Evolutionary conservation across 768 basidiomycete species (phyloP).

Genomic region (Tricholoma flavovirens): DNA sequence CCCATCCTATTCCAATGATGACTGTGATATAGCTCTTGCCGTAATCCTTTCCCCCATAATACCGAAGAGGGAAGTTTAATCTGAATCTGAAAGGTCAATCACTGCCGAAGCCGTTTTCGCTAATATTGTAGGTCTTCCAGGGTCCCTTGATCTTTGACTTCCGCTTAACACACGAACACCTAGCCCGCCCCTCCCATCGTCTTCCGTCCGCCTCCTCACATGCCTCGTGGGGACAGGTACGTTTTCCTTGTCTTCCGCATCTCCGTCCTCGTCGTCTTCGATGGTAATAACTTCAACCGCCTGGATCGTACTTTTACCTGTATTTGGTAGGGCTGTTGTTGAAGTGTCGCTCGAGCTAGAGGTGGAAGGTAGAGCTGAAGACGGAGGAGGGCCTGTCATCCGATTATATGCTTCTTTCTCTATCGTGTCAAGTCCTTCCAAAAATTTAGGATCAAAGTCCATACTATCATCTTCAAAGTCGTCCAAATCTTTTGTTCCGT

Average conservation of each 20-base stretch:
- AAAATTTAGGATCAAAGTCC: conserved; percentile 25
- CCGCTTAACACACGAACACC: background rate
- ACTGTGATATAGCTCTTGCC: background rate
- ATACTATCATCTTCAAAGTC: conserved; percentile 14
- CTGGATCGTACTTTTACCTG: background rate
- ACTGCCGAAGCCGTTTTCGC: conserved; percentile 34
- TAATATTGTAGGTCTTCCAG: conserved; percentile 15
- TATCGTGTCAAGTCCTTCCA: conserved; percentile 24
- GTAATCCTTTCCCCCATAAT: background rate
- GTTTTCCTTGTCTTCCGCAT: conserved; percentile 62
- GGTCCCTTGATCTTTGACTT: conserved; percentile 6
- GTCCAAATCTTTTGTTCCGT: conserved; percentile 6
- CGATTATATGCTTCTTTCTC: conserved; percentile 13
- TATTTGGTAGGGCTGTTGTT: background rate
- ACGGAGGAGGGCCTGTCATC: background rate
- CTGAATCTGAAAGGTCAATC: conserved; percentile 55
- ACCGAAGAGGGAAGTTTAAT: conserved; percentile 16
- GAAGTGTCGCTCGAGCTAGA: conserved; percentile 2
- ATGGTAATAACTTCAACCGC: conserved; percentile 34
- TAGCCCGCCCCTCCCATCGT: conserved; percentile 1
- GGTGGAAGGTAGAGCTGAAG: conserved; percentile 3
- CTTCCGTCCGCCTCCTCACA: conserved; percentile 37
- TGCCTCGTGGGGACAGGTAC: conserved; percentile 44
- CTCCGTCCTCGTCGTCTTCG: conserved; percentile 38
- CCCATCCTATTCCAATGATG: background rate